Percentiles rank a stretch among this genome's conserved stretches.
Conservation (phyloP, 1,284 basidiomycete species). For the Trametes versicolor region DNA sequence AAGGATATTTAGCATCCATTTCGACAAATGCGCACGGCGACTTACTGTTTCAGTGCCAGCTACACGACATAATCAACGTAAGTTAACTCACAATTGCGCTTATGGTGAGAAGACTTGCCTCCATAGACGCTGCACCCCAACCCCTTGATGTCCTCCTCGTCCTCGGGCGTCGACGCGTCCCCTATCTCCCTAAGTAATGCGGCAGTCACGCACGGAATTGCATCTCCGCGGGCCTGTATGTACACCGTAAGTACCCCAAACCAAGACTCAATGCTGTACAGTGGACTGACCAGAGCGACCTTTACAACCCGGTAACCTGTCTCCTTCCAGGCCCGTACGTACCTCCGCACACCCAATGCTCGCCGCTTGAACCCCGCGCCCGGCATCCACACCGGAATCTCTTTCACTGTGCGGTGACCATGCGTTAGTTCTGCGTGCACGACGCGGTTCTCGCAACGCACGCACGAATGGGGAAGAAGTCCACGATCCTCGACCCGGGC, state of each 20-base stretch:
- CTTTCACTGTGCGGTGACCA: conserved; percentile 21
- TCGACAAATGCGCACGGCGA: too few relatives aligned
- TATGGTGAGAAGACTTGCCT: conserved; percentile 22
- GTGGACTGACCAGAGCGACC: conserved; percentile 26
- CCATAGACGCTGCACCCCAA: conserved; percentile 34
- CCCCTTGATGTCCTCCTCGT: conserved; percentile 35
- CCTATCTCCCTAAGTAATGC: conserved; percentile 21
- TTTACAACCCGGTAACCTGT: conserved; percentile 33
- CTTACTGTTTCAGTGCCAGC: not conserved
- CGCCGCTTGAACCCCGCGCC: conserved; percentile 28
- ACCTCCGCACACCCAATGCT: conserved; percentile 21
- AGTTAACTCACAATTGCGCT: not conserved
- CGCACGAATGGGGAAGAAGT: conserved; percentile 40
- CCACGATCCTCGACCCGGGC: conserved; percentile 32
- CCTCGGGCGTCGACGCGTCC: conserved; percentile 17
- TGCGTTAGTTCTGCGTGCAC: too few relatives aligned
- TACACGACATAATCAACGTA: not conserved
- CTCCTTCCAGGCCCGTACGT: conserved; percentile 27
- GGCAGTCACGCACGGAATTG: conserved; percentile 28
- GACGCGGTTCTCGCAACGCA: too few relatives aligned
- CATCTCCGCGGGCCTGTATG: conserved; percentile 15
- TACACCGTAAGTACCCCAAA: too few relatives aligned
- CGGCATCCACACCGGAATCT: conserved; percentile 33
- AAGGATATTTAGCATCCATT: too few relatives aligned
- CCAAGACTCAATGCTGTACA: not conserved